Evolutionary conservation across 2,329 filamentous ascomycete species (phyloP).

Genomic region (Xylariaceae sp.): DNA sequence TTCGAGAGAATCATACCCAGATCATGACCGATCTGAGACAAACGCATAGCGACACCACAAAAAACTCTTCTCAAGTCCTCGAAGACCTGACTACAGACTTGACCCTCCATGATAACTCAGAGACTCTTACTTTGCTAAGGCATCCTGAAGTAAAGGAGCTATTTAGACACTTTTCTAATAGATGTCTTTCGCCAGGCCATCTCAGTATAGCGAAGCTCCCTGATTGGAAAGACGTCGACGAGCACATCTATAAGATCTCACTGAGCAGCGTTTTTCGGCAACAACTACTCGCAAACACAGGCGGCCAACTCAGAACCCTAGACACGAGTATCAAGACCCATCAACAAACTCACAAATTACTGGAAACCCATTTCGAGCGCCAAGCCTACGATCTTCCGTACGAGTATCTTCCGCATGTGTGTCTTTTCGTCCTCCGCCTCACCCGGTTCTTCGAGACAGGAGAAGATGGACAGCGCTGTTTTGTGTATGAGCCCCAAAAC

Average conservation of each 20-base stretch:
- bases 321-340: background rate
- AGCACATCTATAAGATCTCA: conserved; percentile 3
- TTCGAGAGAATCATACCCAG: too few species aligned
- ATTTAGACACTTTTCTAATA: conserved; percentile 6
- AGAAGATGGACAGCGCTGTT: conserved; percentile 1
- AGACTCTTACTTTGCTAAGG: background rate
- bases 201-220: background rate
- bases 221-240: conserved; percentile 10
- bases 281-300: background rate
- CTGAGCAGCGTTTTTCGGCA: conserved; percentile 2
- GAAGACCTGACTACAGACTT: background rate
- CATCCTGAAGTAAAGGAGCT: conserved; percentile 1
- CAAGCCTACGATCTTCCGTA: conserved; percentile 1
- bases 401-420: conserved; percentile 7
- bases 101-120: background rate
- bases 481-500: too few species aligned
- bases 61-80: conserved; percentile 2
- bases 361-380: background rate
- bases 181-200: conserved; percentile 4
- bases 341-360: background rate
- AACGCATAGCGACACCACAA: too few species aligned
- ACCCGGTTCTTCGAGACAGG: background rate
- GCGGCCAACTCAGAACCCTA: too few species aligned
- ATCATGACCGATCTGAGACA: too few species aligned
- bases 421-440: conserved; percentile 4